phyloP scores from a whole-genome alignment of 352 stramenopile species.

The Globisporangium solare region DNA sequence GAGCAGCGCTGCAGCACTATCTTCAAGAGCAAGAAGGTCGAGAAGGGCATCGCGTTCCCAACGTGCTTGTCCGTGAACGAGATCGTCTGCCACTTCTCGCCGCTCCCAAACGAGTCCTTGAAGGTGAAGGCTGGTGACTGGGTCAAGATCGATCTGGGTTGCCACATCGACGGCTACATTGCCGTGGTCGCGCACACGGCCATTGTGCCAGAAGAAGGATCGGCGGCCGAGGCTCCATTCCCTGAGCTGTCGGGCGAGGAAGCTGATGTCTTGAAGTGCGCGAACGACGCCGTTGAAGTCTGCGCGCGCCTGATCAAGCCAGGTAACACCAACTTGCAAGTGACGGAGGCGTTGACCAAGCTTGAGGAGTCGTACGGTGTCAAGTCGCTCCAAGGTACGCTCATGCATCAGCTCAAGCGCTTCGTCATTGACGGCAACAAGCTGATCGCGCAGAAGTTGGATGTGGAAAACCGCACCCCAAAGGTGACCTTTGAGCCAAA shows the following conservation, averaged over 20 bases:
- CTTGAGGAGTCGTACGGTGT: constrained; percentile 96
- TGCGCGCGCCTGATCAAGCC: constrained; percentile 96
- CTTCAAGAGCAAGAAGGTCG: constrained; percentile 96
- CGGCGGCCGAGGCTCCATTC: constrained; percentile 49
- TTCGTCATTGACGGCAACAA: constrained; percentile 99
- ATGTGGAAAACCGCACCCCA: constrained; percentile 83
- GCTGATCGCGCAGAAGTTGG: constrained; percentile 90
- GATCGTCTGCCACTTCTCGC: constrained; percentile 98
- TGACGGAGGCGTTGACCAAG: constrained; percentile 93
- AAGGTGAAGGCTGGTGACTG: constrained; percentile 76
- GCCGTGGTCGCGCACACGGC: constrained; percentile 97
- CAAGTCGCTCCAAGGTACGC: constrained; percentile 94
- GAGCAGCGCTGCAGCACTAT: constrained; percentile 85
- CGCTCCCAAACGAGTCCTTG: constrained; percentile 87
- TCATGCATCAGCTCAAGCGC: constrained; percentile 99
- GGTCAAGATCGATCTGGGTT: constrained; percentile 96
- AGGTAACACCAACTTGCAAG: constrained; percentile 95
- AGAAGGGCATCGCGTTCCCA: constrained; percentile 99
- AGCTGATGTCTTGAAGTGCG: constrained; percentile 96
- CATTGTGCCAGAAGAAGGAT: constrained; percentile 86
- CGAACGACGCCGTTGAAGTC: constrained; percentile 96
- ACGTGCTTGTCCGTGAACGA: constrained; percentile 99
- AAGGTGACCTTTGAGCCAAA: constrained; percentile 94
- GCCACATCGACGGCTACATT: constrained; percentile 99
- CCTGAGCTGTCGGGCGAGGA: constrained; percentile 59